Evolutionary conservation across 345 rosid genomes (phyloP), one percentile per base, ranked within the genome.

Genomic region (Cardiospermum halicacabum): DNA sequence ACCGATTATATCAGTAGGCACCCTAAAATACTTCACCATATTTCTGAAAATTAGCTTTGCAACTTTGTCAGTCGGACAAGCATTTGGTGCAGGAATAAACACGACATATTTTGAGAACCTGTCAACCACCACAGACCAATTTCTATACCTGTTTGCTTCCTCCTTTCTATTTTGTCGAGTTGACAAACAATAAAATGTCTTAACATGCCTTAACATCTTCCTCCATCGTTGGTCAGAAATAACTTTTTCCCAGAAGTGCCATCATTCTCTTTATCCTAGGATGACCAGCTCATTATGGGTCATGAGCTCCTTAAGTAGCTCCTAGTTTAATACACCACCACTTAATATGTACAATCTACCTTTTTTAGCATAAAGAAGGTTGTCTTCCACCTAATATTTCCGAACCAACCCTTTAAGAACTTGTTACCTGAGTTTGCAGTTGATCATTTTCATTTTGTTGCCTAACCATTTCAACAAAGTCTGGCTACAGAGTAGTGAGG

Each of bases 401-500:
- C 30, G 30, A 1, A 50, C 26, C 4, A 50, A 1, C 4, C 30
- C 13, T 2, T 50, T 7, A 10, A 8, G 12, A 11, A 51, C 56
- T 1, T 51, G 5, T 2, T 22, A 7, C 47, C 47, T 42, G 0
- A 42, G n/a, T 10, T 42, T 42, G 16, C 3, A 3, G 1, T 4
- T 3, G 0, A 0, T 51, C 30, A 8, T 1, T 1, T 0, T 50
- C 2, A 16, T 9, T 16, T 7, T n/a, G 15, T 7, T n/a, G 3
- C 10, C 9, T 56, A 3, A 56, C 3, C 0, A 4, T 5, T 3
- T 42, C 48, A 16, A 42, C 0, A 0, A 42, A 42, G 1, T 1
- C 16, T 0, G 4, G 1, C 0, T 42, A 18, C 13, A 42, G 0
- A 0, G 48, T 0, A 1, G 48, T 3, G 1, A 42, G 16, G 0